Conservation (phyloP, 2,329 filamentous ascomycete genomes). For the Fonsecaea multimorphosa region DNA sequence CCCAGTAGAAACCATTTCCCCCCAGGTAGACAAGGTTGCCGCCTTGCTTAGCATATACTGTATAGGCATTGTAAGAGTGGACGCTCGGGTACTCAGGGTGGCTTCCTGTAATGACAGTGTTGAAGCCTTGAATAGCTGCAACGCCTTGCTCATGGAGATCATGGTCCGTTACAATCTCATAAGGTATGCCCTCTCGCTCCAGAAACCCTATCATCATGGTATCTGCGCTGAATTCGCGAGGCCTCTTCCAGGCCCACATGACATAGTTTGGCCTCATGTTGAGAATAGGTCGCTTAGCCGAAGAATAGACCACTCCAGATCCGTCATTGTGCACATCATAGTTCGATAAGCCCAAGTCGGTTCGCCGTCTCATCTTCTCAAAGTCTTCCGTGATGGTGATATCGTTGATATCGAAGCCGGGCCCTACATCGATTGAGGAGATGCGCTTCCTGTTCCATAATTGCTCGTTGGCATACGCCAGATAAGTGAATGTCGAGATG, state of each 20-base stretch:
- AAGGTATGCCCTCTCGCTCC: constrained; percentile 42
- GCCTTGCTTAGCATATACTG: constrained; percentile 41
- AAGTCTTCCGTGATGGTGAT: constrained; percentile 33
- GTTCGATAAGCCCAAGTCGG: constrained; percentile 47
- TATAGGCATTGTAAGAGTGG: constrained; percentile 42
- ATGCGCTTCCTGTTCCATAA: constrained; percentile 44
- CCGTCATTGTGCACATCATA: constrained; percentile 50
- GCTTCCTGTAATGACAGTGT: constrained; percentile 42
- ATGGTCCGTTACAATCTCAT: constrained; percentile 49
- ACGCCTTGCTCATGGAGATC: constrained; percentile 42
- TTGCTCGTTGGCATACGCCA: constrained; percentile 49
- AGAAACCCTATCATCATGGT: constrained; percentile 46
- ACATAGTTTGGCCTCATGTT: constrained; percentile 48
- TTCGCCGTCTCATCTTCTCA: constrained; percentile 42
- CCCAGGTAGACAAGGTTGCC: constrained; percentile 49
- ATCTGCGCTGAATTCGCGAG: constrained; percentile 48
- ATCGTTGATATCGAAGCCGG: constrained; percentile 26
- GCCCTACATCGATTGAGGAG: constrained; percentile 32
- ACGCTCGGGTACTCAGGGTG: constrained; percentile 47
- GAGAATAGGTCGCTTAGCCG: constrained; percentile 46
- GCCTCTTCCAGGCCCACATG: constrained; percentile 46
- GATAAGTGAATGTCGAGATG: constrained; percentile 48
- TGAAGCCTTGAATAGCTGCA: constrained; percentile 35
- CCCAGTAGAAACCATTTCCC: constrained; percentile 47
- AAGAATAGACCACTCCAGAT: constrained; percentile 45